Evolutionary conservation across 768 basidiomycete species (phyloP), one percentile per base, ranked within the genome.

Genomic region (Galerina sulciceps): DNA sequence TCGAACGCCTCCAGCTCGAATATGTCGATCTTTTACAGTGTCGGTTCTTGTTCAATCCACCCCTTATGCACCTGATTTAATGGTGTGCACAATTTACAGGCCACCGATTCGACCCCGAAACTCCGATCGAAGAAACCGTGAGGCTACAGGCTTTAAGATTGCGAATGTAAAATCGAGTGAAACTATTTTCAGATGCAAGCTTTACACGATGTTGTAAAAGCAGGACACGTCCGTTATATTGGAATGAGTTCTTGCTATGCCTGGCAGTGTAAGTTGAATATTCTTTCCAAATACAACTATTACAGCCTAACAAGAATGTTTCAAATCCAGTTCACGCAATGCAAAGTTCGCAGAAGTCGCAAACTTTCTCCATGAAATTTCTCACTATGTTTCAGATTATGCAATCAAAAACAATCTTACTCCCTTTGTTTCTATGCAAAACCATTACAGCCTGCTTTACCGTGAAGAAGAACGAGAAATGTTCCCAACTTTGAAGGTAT

Each of bases 21-120:
- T 91, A 92, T 61, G 79, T 93, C 64, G 92, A 93, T 65, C 71
- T 92, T 3, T 71, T 91, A 15, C 90, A 92, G 74, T 89, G 88
- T 79, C 64, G 59, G 77, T 49, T 3, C 20, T 43, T 10, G 8
- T 26, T 3, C 35, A 18, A 13, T 34, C 20, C 11, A 34, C 2
- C 17, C 31, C 6, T 17, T 6, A 14, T 48, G 14, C 2, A 9
- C 13, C 58, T n/a, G 65, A 70, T 70, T 26, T 72, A 48, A 67
- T 31, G 26, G 26, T 8, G 8, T n/a, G 26, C 51, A 55, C 55
- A 8, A 36, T 18, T 18, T 17, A 0, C 31, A 82, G 81, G 81
- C 66, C 82, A 85, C 67, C 75, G 85, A 3, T 86, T 86, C 60
- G 86, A 86, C 60, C 50, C 71, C 6, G 73, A 84, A 1, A 87